These are phyloP conservation scores for Cephaloascus fragrans DNA, from an alignment of 805 yeast genomes.

Conservation along the genomic window DNA sequence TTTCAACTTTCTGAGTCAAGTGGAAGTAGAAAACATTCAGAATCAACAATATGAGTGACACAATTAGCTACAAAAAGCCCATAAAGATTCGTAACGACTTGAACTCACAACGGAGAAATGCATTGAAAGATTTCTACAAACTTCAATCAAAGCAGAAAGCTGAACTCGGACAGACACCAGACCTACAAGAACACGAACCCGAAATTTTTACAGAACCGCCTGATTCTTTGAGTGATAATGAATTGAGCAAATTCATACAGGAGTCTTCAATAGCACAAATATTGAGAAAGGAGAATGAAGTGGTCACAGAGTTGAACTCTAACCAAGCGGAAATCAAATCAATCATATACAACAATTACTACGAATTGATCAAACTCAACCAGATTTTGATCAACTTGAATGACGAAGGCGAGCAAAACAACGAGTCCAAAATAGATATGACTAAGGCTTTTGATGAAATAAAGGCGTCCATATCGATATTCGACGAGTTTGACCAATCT, in stretches of 20 bases:
- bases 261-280: slow-evolving; percentile 7
- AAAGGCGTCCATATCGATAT: background rate
- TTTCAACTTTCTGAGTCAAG: no score
- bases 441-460: slow-evolving; percentile 6
- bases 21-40: no score
- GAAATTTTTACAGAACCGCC: background rate
- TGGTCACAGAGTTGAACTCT: slow-evolving; percentile 35
- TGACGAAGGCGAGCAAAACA: slow-evolving; percentile 2
- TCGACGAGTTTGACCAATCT: background rate
- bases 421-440: background rate
- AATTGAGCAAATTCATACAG: slow-evolving; percentile 1
- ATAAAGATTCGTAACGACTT: background rate
- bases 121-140: slow-evolving; percentile 31
- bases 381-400: slow-evolving; percentile 36
- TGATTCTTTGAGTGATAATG: background rate
- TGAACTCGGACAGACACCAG: slow-evolving; percentile 7
- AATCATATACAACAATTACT: slow-evolving; percentile 67
- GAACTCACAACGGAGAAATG: slow-evolving; percentile 20
- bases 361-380: slow-evolving; percentile 60
- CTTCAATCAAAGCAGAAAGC: slow-evolving; percentile 10
- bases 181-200: background rate
- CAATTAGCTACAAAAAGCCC: background rate
- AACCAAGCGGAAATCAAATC: slow-evolving; percentile 57
- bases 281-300: slow-evolving; percentile 23
- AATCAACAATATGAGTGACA: background rate